Evolutionary conservation across 2,329 filamentous ascomycete species (phyloP).

Genomic region (Aaosphaeria arxii): DNA sequence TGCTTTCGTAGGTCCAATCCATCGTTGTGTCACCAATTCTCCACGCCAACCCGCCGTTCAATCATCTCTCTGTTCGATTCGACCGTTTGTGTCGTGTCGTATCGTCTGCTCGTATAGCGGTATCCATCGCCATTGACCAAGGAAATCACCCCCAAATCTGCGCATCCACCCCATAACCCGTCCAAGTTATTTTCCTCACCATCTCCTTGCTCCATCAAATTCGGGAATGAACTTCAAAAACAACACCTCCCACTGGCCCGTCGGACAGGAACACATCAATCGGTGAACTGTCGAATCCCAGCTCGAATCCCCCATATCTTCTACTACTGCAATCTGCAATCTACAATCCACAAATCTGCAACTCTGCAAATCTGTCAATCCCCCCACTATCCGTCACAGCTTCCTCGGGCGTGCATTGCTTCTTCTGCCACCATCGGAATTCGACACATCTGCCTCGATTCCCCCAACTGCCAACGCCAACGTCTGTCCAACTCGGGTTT

Average conservation of each 20-base stretch:
- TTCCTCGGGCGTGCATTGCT: constrained; percentile 19
- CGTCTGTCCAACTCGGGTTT: constrained; percentile 8
- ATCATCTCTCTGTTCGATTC: too few relatives aligned
- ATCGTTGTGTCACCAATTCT: background rate
- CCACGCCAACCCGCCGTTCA: too few relatives aligned
- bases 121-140: too few relatives aligned
- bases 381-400: too few relatives aligned
- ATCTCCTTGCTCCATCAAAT: too few relatives aligned
- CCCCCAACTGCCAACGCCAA: constrained; percentile 14
- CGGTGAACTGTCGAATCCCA: constrained; percentile 23
- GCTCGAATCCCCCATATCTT: constrained; percentile 16
- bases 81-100: too few relatives aligned
- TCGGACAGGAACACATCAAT: constrained; percentile 46
- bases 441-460: constrained; percentile 28
- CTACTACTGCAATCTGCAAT: constrained; percentile 3
- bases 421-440: constrained; percentile 13
- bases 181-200: too few relatives aligned
- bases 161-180: too few relatives aligned
- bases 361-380: too few relatives aligned
- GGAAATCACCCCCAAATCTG: too few relatives aligned
- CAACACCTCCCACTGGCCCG: constrained; percentile 41
- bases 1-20: constrained; percentile 15
- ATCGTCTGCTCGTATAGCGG: too few relatives aligned
- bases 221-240: constrained; percentile 42
- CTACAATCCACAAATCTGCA: constrained; percentile 15